These are phyloP conservation scores for Septoria linicola DNA, from an alignment of 2,329 filamentous ascomycete species.

Conservation along the genomic window DNA sequence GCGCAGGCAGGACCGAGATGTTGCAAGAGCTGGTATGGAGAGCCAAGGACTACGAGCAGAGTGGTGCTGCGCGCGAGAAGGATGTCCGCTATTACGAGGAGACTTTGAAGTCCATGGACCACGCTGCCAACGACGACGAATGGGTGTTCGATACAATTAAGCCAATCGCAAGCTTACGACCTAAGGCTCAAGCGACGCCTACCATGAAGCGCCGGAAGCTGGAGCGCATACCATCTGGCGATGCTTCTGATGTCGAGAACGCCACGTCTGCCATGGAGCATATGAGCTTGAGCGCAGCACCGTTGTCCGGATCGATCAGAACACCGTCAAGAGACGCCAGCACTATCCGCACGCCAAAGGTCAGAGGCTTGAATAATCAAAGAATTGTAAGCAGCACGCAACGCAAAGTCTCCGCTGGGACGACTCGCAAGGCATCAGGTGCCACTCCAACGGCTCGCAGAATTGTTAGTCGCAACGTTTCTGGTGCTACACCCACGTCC, in stretches of 20 bases:
- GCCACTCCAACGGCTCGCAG: constrained; percentile 38
- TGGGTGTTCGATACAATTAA: constrained; percentile 97
- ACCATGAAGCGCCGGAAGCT: constrained; percentile 52
- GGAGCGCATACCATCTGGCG: constrained; percentile 46
- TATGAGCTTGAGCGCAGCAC: constrained; percentile 47
- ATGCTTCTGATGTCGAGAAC: constrained; percentile 37
- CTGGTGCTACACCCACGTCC: constrained; percentile 44
- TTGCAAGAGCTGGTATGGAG: constrained; percentile 84
- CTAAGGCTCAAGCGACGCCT: constrained; percentile 42
- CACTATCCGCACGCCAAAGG: constrained; percentile 42
- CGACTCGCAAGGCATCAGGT: constrained; percentile 3
- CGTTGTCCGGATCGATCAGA: constrained; percentile 34
- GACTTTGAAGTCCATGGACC: constrained; percentile 58
- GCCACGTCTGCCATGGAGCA: constrained; percentile 42
- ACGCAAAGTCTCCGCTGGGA: constrained; percentile 28
- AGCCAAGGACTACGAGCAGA: constrained; percentile 75
- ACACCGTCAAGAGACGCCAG: constrained; percentile 32
- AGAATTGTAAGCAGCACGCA: constrained; percentile 44
- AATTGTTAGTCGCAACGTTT: constrained; percentile 35
- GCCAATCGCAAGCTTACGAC: constrained; percentile 56
- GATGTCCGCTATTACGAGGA: constrained; percentile 88
- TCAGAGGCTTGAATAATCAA: constrained; percentile 32
- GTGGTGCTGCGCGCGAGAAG: constrained; percentile 27
- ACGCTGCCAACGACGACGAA: constrained; percentile 70
- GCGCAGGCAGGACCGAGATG: constrained; percentile 82